Conservation (phyloP, 495 filamentous ascomycete genomes). For the Penicillium odoratum region DNA sequence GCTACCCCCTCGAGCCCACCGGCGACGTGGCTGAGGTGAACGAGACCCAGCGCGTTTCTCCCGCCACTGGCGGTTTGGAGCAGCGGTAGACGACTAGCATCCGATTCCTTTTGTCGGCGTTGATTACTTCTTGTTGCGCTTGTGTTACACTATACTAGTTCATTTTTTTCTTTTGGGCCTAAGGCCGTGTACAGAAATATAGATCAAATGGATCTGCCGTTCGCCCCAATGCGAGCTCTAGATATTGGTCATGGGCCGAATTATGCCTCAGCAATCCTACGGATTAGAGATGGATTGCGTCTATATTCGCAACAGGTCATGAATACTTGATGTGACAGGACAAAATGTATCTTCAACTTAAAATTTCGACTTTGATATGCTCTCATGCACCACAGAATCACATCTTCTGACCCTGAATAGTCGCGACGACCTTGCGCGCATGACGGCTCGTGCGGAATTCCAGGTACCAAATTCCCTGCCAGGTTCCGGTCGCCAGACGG, state of each 20-base stretch:
- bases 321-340: neutral
- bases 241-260: neutral
- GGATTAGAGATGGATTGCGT: neutral
- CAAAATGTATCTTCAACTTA: neutral
- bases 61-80: slow-evolving; percentile 51
- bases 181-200: slow-evolving; percentile 38
- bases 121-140: slow-evolving; percentile 33
- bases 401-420: slow-evolving; percentile 88
- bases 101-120: slow-evolving; percentile 43
- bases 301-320: neutral
- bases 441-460: slow-evolving; percentile 83
- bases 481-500: slow-evolving; percentile 67
- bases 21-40: slow-evolving; percentile 53
- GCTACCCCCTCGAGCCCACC: slow-evolving; percentile 67
- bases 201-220: slow-evolving; percentile 32
- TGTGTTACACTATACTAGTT: slow-evolving; percentile 22
- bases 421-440: slow-evolving; percentile 79
- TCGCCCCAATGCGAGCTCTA: slow-evolving; percentile 12
- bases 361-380: too few relatives aligned
- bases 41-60: slow-evolving; percentile 54
- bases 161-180: slow-evolving; percentile 28
- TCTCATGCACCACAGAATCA: slow-evolving; percentile 34
- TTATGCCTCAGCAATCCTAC: neutral
- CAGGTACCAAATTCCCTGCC: slow-evolving; percentile 89
- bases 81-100: slow-evolving; percentile 48